A percentile compares a stretch with the other conserved stretches of the same genome.
phyloP scores from a whole-genome alignment of 345 rosid species.

The Linum tenue region DNA sequence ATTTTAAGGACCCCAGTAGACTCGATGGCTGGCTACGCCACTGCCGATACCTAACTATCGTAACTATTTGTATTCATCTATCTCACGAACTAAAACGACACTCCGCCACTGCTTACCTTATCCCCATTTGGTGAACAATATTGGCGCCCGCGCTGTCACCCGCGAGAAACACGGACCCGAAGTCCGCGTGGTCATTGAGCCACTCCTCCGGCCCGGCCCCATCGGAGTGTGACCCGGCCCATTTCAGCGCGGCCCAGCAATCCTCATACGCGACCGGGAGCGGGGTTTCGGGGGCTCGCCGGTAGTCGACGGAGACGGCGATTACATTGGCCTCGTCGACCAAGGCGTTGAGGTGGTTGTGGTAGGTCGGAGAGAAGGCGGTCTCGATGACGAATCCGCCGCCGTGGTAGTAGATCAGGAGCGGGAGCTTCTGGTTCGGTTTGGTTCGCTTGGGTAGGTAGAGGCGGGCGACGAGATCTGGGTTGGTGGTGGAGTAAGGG shows the following conservation, averaged over 20 bases:
- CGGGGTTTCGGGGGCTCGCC: conserved; percentile 31
- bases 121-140: conserved; percentile 22
- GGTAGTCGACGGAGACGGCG: conserved; percentile 28
- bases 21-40: too few species aligned
- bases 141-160: conserved; percentile 29
- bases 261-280: conserved; percentile 33
- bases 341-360: conserved; percentile 15
- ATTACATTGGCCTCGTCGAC: conserved; percentile 18
- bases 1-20: too few species aligned
- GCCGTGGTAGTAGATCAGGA: conserved; percentile 34
- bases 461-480: conserved; percentile 20
- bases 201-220: conserved; percentile 17
- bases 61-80: too few species aligned
- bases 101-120: background rate
- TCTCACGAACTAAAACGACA: too few species aligned
- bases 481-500: conserved; percentile 8
- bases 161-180: background rate
- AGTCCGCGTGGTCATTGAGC: conserved; percentile 4
- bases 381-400: conserved; percentile 27
- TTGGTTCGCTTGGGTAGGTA: conserved; percentile 16
- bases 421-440: conserved; percentile 21
- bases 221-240: conserved; percentile 27
- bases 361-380: conserved; percentile 17
- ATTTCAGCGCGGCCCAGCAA: conserved; percentile 32
- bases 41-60: too few species aligned